Conservation (phyloP, 2,329 filamentous ascomycete genomes). For the Madurella mycetomatis region DNA sequence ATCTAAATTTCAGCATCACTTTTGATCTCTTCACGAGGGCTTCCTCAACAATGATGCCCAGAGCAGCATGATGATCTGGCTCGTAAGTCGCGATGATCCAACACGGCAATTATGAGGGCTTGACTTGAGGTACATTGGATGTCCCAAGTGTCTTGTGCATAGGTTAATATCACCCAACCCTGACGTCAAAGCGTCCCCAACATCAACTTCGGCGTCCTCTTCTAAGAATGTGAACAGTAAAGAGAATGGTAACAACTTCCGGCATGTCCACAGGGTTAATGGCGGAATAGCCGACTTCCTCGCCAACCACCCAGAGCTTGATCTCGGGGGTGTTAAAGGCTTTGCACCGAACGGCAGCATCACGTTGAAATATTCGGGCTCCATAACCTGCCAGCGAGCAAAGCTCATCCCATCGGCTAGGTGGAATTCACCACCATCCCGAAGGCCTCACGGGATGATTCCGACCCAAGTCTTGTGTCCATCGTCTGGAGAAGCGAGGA, state of each 20-base stretch:
- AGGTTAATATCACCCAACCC: not conserved
- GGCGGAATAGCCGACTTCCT: slow-evolving; percentile 11
- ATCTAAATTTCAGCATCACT: too few species aligned
- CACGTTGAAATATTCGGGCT: slow-evolving; percentile 13
- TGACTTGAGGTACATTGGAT: too few species aligned
- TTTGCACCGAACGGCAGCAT: slow-evolving; percentile 10
- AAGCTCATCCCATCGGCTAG: slow-evolving; percentile 7
- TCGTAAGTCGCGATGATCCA: too few species aligned
- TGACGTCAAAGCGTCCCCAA: not conserved
- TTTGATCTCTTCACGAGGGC: too few species aligned
- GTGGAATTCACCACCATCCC: slow-evolving; percentile 17
- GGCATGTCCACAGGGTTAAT: slow-evolving; percentile 1
- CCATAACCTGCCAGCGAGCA: slow-evolving; percentile 3
- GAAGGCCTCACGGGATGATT: slow-evolving; percentile 15
- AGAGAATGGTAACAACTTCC: too few species aligned
- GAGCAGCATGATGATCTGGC: too few species aligned
- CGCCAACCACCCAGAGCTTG: slow-evolving; percentile 11
- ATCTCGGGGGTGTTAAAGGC: slow-evolving; percentile 9
- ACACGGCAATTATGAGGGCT: too few species aligned
- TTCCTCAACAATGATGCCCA: too few species aligned
- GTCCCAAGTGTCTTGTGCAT: too few species aligned
- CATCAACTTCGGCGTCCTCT: too few species aligned
- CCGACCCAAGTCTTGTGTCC: slow-evolving; percentile 15
- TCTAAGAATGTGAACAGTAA: too few species aligned
- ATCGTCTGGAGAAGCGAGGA: not conserved